A percentile compares a stretch with the other conserved stretches of the same genome.
Conservation (phyloP, 371 early-diverging fungal genomes). For the Mucor irregularis region DNA sequence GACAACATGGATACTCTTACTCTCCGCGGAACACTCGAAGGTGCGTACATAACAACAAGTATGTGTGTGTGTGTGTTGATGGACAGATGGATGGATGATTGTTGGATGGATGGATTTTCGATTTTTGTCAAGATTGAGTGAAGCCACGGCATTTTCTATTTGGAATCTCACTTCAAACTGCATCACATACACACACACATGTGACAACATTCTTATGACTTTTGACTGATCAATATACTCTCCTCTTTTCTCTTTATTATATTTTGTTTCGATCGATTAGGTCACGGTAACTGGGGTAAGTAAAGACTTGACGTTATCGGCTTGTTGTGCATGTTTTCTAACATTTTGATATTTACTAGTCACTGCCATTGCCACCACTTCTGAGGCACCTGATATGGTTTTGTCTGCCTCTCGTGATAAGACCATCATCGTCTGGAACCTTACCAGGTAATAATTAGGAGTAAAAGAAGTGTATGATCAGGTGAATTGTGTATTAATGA, state of each 20-base stretch:
- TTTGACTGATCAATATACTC: neutral
- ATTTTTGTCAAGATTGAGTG: neutral
- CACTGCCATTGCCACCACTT: conserved; percentile 94
- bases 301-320: neutral
- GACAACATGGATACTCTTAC: conserved; percentile 58
- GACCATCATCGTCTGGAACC: conserved; percentile 95
- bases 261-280: conserved; percentile 12
- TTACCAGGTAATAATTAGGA: conserved; percentile 63
- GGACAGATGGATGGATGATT: conserved; percentile 24
- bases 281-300: conserved; percentile 52
- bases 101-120: neutral
- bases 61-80: conserved; percentile 15
- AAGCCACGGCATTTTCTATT: too few relatives aligned
- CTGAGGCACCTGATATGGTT: conserved; percentile 91
- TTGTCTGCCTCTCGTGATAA: conserved; percentile 96
- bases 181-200: neutral
- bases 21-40: conserved; percentile 59
- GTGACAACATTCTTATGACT: neutral
- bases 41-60: conserved; percentile 20
- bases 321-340: too few relatives aligned
- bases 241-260: conserved; percentile 1
- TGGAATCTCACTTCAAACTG: too few relatives aligned
- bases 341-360: conserved; percentile 42
- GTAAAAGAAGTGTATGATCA: neutral
- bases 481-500: neutral